Evolutionary conservation across 2,329 filamentous ascomycete species (phyloP).

Genomic region (Fusarium marasasianum): DNA sequence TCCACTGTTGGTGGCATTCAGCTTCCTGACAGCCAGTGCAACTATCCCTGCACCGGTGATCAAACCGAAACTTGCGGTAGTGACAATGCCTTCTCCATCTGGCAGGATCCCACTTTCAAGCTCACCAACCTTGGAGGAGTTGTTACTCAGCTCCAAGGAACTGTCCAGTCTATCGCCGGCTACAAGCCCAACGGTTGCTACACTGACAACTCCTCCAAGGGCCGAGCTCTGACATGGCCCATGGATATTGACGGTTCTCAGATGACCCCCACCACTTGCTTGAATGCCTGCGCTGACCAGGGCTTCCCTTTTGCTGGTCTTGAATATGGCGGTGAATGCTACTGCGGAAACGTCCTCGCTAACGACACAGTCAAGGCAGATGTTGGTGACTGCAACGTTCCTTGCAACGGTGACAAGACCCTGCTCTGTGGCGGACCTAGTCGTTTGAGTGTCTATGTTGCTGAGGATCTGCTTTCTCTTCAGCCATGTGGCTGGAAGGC

Average conservation of each 20-base stretch:
- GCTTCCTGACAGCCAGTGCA: constrained; percentile 64
- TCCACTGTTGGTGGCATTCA: constrained; percentile 62
- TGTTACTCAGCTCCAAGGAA: constrained; percentile 51
- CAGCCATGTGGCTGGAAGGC: constrained; percentile 58
- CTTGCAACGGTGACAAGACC: constrained; percentile 59
- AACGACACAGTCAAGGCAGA: constrained; percentile 53
- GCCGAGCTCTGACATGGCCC: constrained; percentile 57
- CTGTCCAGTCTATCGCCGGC: constrained; percentile 50
- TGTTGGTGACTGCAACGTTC: constrained; percentile 56
- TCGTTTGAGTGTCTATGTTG: constrained; percentile 57
- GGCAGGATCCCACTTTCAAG: constrained; percentile 59
- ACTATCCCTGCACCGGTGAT: constrained; percentile 62
- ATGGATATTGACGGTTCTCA: constrained; percentile 48
- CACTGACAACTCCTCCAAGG: constrained; percentile 53
- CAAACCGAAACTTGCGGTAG: constrained; percentile 58
- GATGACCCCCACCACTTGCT: constrained; percentile 56
- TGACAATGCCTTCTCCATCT: constrained; percentile 57
- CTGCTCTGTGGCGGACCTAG: constrained; percentile 56
- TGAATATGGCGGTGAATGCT: constrained; percentile 60
- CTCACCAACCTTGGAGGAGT: constrained; percentile 45
- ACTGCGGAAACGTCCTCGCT: constrained; percentile 63
- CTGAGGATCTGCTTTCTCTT: constrained; percentile 58
- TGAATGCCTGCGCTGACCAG: constrained; percentile 53
- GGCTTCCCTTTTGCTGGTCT: constrained; percentile 60
- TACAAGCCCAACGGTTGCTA: constrained; percentile 73